Evolutionary conservation across 1,284 basidiomycete species (phyloP), one percentile per base, ranked within the genome.

Genomic region (Fomes fomentarius): DNA sequence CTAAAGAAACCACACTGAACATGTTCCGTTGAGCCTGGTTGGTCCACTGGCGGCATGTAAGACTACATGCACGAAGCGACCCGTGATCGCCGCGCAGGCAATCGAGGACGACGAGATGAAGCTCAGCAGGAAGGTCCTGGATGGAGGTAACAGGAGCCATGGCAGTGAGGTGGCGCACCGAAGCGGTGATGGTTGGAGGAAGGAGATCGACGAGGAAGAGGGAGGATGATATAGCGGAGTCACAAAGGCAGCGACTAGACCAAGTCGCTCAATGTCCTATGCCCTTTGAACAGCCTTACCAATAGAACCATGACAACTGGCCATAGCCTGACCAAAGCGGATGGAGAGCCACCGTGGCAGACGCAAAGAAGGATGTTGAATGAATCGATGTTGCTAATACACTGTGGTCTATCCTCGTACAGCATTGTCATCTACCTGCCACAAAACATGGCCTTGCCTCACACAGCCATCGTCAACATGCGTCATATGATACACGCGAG

Each of bases 71-170:
- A 7, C 35, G 33, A 2, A 66, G 56, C 2, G 63, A 49, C 11
- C 25, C 22, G 2, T n/a, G 15, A 46, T 64, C 57, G 38, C 44
- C 47, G 24, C 52, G 56, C 15, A 66, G 57, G 42, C 53, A 50
- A 55, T 66, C 65, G 42, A 68, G 54, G 45, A 65, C 60, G 17
- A 34, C 12, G 42, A 63, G 63, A 10, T 52, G 48, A 22, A 67
- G 42, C 41, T 68, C 66, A 11, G 43, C 28, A 12, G 66, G 66
- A 4, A 68, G 45, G 17, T 43, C 33, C 9, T 42, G 34, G 26
- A 50, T 45, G 17, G 41, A 44, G 28, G 44, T 12, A 9, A 38
- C 8, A 38, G 48, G 30, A 38, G 52, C 41, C 30, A 39, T 26
- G 40, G 24, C 8, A 30, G 30, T 10, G 26, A n/a, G n/a, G 33